Evolutionary conservation across 78 protist genomes (phyloP).

Genomic region (Isochrysis galbana): DNA sequence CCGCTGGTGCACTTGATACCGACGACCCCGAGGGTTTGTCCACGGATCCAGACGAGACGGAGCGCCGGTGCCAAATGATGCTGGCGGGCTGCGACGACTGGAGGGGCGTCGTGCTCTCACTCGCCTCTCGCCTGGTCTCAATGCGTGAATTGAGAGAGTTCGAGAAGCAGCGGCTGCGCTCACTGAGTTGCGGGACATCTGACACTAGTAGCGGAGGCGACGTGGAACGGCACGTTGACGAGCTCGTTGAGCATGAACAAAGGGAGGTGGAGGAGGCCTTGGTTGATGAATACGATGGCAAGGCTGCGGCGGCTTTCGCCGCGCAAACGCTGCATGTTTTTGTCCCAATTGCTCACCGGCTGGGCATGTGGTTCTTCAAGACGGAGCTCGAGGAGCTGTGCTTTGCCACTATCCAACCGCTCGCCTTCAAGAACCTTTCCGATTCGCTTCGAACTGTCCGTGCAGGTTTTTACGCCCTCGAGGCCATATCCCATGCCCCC

Average conservation of each 20-base stretch:
- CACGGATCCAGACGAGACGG: not conserved
- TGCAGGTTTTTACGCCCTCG: too few relatives aligned
- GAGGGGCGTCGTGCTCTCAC: not conserved
- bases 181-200: not conserved
- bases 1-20: too few relatives aligned
- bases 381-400: not conserved
- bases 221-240: not conserved
- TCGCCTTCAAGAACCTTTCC: not conserved
- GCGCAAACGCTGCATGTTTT: not conserved
- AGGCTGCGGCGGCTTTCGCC: not conserved
- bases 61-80: not conserved
- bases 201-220: too few relatives aligned
- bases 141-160: not conserved
- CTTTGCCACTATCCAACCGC: not conserved
- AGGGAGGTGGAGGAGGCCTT: not conserved
- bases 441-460: not conserved
- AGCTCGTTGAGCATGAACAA: not conserved
- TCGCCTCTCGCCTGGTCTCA: not conserved
- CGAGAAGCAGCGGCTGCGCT: not conserved
- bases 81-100: slow-evolving; percentile 21
- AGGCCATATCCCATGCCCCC: too few relatives aligned
- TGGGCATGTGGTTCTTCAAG: not conserved
- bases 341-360: slow-evolving; percentile 28
- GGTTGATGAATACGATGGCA: not conserved
- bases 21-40: too few relatives aligned